phyloP scores from a whole-genome alignment of 2,329 filamentous ascomycete genomes.

The Tympanopsis confertula region DNA sequence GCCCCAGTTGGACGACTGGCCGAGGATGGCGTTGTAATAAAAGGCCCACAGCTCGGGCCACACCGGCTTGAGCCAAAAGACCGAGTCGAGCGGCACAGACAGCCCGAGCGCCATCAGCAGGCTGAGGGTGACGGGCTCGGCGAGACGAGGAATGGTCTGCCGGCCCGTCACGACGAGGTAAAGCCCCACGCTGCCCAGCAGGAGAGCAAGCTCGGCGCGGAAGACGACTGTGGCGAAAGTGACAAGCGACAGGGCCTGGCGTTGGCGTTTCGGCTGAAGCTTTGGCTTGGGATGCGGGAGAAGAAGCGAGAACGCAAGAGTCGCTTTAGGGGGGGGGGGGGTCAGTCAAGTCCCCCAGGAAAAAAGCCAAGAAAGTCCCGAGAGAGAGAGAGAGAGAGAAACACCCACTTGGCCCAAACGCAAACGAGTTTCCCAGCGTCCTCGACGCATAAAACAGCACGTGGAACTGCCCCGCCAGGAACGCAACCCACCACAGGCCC shows the following conservation, averaged over 20 bases:
- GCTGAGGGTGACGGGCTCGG: conserved; percentile 55
- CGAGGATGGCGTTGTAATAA: conserved; percentile 78
- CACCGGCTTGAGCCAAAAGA: conserved; percentile 78
- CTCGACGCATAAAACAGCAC: conserved; percentile 84
- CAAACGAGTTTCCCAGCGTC: conserved; percentile 92
- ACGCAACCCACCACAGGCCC: conserved; percentile 66
- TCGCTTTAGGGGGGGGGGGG: conserved; percentile 33
- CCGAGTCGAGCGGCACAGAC: conserved; percentile 73
- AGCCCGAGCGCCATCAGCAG: conserved; percentile 53
- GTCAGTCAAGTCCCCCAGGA: background rate
- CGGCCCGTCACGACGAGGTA: conserved; percentile 48
- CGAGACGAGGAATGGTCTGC: conserved; percentile 41
- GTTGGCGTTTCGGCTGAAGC: conserved; percentile 31
- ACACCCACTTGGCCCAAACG: conserved; percentile 68
- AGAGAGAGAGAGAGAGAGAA: background rate
- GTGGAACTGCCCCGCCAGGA: conserved; percentile 83
- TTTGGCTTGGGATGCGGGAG: conserved; percentile 21
- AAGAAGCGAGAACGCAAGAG: conserved; percentile 43
- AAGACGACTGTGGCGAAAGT: conserved; percentile 76
- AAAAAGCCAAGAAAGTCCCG: background rate
- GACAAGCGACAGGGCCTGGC: conserved; percentile 60
- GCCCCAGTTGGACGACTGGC: conserved; percentile 79
- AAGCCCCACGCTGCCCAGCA: conserved; percentile 58
- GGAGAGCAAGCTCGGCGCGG: conserved; percentile 75
- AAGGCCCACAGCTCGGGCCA: conserved; percentile 91